Evolutionary conservation across 2,329 filamentous ascomycete genomes (phyloP).

Genomic region (Hymenoscyphus occultus): DNA sequence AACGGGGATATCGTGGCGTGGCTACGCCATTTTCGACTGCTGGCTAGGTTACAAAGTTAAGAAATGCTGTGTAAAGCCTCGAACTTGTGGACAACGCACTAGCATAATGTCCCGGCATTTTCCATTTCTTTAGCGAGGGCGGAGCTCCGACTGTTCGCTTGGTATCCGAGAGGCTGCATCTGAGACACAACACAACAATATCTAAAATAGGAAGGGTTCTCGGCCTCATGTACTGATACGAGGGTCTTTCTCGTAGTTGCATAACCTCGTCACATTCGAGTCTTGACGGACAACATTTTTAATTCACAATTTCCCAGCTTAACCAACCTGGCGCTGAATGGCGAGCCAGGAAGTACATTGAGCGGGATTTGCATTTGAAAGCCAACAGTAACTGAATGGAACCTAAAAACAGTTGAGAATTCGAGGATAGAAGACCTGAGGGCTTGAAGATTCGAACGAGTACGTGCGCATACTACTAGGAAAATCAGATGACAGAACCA

Average conservation of each 20-base stretch:
- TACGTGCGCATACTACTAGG: too few relatives aligned
- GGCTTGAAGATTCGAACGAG: too few relatives aligned
- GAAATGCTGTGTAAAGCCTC: not conserved
- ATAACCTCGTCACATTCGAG: not conserved
- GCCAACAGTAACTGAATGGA: too few relatives aligned
- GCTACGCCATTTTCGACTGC: not conserved
- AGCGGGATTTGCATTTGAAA: too few relatives aligned
- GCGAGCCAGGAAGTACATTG: too few relatives aligned
- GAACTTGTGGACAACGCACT: too few relatives aligned
- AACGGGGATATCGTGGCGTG: not conserved
- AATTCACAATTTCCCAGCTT: too few relatives aligned
- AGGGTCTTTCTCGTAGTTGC: not conserved
- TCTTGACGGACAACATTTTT: not conserved
- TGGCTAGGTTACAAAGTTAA: not conserved
- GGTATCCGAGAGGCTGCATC: not conserved
- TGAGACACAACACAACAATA: slow-evolving; percentile 1
- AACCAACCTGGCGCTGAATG: too few relatives aligned
- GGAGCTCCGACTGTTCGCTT: not conserved
- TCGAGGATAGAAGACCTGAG: too few relatives aligned
- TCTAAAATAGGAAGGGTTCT: not conserved
- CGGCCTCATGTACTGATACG: not conserved
- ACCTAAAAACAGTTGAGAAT: too few relatives aligned
- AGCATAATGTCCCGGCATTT: not conserved
- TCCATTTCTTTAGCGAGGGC: not conserved
- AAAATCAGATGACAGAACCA: too few relatives aligned